Conservation (phyloP, 805 yeast species). For the Yarrowia deformans region DNA sequence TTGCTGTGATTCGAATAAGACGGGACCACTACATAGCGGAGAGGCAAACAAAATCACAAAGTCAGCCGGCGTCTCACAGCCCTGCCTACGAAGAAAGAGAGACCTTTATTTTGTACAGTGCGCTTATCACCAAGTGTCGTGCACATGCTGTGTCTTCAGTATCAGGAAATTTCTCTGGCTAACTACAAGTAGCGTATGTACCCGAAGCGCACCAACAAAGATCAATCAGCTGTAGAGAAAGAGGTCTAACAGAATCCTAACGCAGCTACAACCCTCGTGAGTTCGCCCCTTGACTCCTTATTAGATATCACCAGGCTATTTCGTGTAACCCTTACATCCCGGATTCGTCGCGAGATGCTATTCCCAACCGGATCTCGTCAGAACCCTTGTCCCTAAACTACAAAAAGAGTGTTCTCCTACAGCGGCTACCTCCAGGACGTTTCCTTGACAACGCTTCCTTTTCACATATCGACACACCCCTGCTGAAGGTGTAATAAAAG, state of each 20-base stretch:
- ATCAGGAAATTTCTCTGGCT: too few relatives aligned
- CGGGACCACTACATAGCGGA: neutral
- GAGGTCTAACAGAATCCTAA: neutral
- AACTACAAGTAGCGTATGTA: too few relatives aligned
- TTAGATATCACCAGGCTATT: neutral
- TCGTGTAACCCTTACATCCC: neutral
- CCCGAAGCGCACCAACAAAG: too few relatives aligned
- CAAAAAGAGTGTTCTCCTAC: neutral
- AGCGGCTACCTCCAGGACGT: neutral
- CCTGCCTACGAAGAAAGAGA: neutral
- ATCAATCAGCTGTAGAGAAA: too few relatives aligned
- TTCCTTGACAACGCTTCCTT: constrained; percentile 3
- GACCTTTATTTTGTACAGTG: constrained; percentile 4
- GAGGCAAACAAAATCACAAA: neutral
- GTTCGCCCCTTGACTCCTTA: neutral
- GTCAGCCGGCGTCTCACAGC: neutral
- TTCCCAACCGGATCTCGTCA: neutral
- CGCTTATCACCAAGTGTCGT: neutral
- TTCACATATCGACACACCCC: constrained; percentile 19
- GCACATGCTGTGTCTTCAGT: too few relatives aligned
- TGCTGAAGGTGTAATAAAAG: constrained; percentile 7
- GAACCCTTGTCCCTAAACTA: neutral
- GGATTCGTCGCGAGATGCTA: neutral
- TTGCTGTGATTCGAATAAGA: too few relatives aligned
- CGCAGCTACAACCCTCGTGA: neutral